Conservation (phyloP, 2,329 filamentous ascomycete genomes). For the Aspergillus proliferans region DNA sequence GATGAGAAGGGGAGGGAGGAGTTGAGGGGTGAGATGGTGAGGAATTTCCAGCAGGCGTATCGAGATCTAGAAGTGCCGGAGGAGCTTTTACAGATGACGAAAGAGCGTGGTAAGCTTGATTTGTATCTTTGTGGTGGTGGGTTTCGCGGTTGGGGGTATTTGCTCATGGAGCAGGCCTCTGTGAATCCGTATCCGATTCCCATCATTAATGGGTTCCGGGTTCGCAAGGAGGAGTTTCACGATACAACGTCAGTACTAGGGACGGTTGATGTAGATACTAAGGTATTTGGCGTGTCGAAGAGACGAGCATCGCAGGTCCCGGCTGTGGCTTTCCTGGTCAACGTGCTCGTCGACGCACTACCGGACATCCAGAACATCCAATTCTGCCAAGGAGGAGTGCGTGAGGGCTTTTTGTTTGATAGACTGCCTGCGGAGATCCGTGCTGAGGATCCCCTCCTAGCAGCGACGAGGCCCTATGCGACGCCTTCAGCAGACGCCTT, state of each 20-base stretch:
- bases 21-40: conserved; percentile 51
- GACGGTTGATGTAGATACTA: conserved; percentile 31
- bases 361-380: conserved; percentile 66
- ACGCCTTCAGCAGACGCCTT: conserved; percentile 44
- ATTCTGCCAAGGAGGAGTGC: conserved; percentile 82
- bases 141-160: conserved; percentile 83
- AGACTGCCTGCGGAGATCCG: conserved; percentile 56
- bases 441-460: conserved; percentile 60
- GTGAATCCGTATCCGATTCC: conserved; percentile 76
- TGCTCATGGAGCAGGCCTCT: conserved; percentile 71
- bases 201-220: conserved; percentile 72
- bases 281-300: conserved; percentile 68
- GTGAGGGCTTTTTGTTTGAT: conserved; percentile 75
- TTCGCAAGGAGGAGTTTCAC: conserved; percentile 56
- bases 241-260: conserved; percentile 43
- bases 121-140: conserved; percentile 86
- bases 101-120: conserved; percentile 50
- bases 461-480: conserved; percentile 52
- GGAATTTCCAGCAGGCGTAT: conserved; percentile 57
- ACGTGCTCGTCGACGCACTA: conserved; percentile 63
- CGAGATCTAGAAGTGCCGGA: conserved; percentile 51
- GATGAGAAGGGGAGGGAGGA: conserved; percentile 42
- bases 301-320: conserved; percentile 74
- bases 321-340: conserved; percentile 74
- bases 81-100: conserved; percentile 41